Evolutionary conservation across 2,329 filamentous ascomycete genomes (phyloP).

Genomic region (Trichoderma harzianum): DNA sequence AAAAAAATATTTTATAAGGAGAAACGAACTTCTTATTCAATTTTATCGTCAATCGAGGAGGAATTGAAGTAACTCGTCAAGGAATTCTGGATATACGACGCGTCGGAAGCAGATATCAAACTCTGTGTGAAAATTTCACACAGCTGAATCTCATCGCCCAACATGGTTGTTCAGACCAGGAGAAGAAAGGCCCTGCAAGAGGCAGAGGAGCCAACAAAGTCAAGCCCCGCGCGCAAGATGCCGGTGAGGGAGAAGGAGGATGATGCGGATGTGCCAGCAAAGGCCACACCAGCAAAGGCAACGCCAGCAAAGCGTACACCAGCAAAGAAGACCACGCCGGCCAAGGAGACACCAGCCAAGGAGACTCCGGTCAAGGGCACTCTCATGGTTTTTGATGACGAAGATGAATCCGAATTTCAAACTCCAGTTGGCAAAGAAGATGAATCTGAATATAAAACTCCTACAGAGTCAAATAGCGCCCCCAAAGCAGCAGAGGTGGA

Average conservation of each 20-base stretch:
- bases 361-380: slow-evolving; percentile 23
- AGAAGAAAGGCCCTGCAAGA: slow-evolving; percentile 31
- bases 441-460: slow-evolving; percentile 19
- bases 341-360: not conserved
- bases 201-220: slow-evolving; percentile 16
- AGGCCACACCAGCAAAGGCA: not conserved
- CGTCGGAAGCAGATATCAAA: not conserved
- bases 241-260: slow-evolving; percentile 35
- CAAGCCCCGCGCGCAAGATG: slow-evolving; percentile 29
- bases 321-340: not conserved
- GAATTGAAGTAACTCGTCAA: not conserved
- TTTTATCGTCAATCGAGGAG: not conserved
- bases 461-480: not conserved
- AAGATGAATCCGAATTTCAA: slow-evolving; percentile 26
- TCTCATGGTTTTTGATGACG: slow-evolving; percentile 36
- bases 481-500: slow-evolving; percentile 28
- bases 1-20: not conserved
- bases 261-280: slow-evolving; percentile 20
- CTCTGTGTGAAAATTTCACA: not conserved
- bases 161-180: slow-evolving; percentile 24
- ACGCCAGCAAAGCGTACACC: not conserved
- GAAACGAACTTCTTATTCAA: not conserved
- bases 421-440: not conserved
- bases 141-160: slow-evolving; percentile 2
- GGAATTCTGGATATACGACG: not conserved